Percentiles rank a stretch among this genome's conserved stretches.
phyloP scores from a whole-genome alignment of 768 basidiomycete species.

The Scleroderma citrinum region DNA sequence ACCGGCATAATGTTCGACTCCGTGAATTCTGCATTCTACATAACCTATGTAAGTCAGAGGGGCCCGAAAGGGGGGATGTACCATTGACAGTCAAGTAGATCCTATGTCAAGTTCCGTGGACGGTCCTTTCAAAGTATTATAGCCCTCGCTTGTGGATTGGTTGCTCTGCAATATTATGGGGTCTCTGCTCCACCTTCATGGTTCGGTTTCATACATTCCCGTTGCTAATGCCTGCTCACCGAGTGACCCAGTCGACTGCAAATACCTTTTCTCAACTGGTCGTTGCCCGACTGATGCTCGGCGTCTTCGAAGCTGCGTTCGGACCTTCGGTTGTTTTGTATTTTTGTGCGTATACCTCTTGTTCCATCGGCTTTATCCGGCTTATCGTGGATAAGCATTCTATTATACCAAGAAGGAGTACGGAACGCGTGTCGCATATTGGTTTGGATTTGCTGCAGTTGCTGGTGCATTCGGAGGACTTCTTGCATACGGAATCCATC shows the following conservation, averaged over 20 bases:
- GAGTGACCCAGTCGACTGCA: constrained; percentile 17
- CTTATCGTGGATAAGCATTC: constrained; percentile 35
- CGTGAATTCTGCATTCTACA: constrained; percentile 72
- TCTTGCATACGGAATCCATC: constrained; percentile 46
- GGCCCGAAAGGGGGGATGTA: neutral
- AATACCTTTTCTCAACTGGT: constrained; percentile 24
- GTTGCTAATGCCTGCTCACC: neutral
- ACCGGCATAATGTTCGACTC: constrained; percentile 70
- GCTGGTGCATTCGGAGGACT: constrained; percentile 54
- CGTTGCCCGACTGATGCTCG: constrained; percentile 26
- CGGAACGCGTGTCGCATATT: constrained; percentile 43
- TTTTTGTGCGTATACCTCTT: constrained; percentile 14
- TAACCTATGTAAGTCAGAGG: constrained; percentile 56
- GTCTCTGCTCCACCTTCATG: constrained; percentile 66
- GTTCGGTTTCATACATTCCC: constrained; percentile 25
- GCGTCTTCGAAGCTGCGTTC: constrained; percentile 31
- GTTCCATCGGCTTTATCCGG: constrained; percentile 17
- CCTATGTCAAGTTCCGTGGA: constrained; percentile 63
- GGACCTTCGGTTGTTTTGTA: constrained; percentile 28
- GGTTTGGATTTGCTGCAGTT: constrained; percentile 53
- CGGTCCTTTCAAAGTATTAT: constrained; percentile 59
- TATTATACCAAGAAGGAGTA: constrained; percentile 46
- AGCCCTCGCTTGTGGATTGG: constrained; percentile 69
- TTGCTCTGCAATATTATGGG: constrained; percentile 67
- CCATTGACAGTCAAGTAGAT: constrained; percentile 39